Conservation (phyloP, 495 filamentous ascomycete genomes). For the Polyplosphaeria fusca region DNA sequence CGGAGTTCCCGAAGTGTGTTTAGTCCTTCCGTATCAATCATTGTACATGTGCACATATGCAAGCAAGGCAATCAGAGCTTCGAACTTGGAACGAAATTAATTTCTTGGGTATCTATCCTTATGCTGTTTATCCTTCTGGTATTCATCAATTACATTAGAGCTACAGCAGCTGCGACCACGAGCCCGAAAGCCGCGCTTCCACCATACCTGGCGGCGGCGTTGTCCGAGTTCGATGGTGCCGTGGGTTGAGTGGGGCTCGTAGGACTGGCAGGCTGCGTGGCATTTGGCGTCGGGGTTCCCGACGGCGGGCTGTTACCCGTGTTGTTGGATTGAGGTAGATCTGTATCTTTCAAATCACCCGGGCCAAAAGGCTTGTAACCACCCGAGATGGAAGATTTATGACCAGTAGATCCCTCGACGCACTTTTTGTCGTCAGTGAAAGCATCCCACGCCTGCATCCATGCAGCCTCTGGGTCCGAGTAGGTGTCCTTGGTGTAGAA, state of each 20-base stretch:
- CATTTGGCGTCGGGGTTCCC: too few relatives aligned
- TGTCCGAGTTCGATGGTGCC: background rate
- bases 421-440: slow-evolving; percentile 10
- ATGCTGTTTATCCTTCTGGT: background rate
- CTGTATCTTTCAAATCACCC: slow-evolving; percentile 20
- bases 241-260: background rate
- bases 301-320: background rate
- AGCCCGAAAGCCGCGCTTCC: background rate
- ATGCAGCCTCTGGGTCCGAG: slow-evolving; percentile 9
- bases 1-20: too few relatives aligned
- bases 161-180: background rate
- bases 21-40: too few relatives aligned
- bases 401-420: slow-evolving; percentile 17
- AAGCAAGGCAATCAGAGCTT: too few relatives aligned
- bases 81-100: too few relatives aligned
- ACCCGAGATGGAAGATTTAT: slow-evolving; percentile 17
- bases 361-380: slow-evolving; percentile 37
- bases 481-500: slow-evolving; percentile 16
- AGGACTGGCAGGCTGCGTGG: background rate
- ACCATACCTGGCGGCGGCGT: background rate
- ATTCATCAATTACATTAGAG: too few relatives aligned
- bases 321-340: background rate
- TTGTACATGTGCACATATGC: too few relatives aligned
- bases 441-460: slow-evolving; percentile 19
- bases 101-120: background rate